Evolutionary conservation across 2,329 filamentous ascomycete genomes (phyloP).

Genomic region (Aspergillus thermomutatus): DNA sequence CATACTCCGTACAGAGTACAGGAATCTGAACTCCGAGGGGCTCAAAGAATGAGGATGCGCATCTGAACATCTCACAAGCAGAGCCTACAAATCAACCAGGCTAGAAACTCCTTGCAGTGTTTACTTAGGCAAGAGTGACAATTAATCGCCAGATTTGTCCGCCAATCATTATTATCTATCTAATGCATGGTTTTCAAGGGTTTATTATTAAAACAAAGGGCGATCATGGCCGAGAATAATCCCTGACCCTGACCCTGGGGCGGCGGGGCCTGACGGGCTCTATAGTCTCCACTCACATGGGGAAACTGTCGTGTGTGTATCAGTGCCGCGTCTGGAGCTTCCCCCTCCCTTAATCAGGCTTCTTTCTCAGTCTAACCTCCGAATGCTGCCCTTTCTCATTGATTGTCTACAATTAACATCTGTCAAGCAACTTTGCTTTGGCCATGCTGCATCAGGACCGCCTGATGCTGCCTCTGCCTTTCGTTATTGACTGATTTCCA

Average conservation of each 20-base stretch:
- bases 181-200: neutral
- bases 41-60: neutral
- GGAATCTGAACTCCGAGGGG: neutral
- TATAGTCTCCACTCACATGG: neutral
- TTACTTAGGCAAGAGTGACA: neutral
- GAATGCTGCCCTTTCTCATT: neutral
- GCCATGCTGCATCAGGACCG: conserved; percentile 2
- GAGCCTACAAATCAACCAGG: neutral
- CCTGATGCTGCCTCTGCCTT: neutral
- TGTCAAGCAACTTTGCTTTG: neutral
- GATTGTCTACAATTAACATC: neutral
- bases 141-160: neutral
- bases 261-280: too few species aligned
- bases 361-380: neutral
- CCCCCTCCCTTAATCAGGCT: neutral
- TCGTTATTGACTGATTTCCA: neutral
- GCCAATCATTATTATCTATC: neutral
- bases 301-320: neutral
- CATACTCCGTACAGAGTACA: neutral
- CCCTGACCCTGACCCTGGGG: neutral
- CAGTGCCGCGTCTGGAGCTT: neutral
- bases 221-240: neutral
- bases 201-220: neutral
- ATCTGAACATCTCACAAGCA: neutral
- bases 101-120: neutral